phyloP scores from a whole-genome alignment of 441 rosid genomes.

The Macaranga tanarius region DNA sequence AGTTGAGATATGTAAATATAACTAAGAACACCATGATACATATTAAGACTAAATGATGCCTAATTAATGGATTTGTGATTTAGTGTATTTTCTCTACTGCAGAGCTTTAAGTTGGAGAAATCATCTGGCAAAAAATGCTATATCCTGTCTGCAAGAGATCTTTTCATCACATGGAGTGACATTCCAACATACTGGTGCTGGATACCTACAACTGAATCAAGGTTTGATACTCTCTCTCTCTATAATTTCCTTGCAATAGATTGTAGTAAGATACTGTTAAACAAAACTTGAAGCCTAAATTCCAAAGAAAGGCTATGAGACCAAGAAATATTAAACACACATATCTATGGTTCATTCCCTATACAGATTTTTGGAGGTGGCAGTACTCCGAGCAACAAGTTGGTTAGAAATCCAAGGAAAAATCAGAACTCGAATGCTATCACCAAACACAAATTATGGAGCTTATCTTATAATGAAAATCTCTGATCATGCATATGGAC shows the following conservation, averaged over 20 bases:
- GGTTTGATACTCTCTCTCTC: conserved; percentile 1
- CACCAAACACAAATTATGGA: conserved; percentile 49
- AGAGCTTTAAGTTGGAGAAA: conserved; percentile 59
- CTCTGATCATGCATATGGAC: conserved; percentile 40
- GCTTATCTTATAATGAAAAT: conserved; percentile 49
- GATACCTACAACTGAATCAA: conserved; percentile 21
- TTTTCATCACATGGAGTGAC: conserved; percentile 29
- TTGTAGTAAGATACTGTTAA: background rate
- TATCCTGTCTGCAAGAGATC: conserved; percentile 53
- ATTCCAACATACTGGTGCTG: conserved; percentile 21
- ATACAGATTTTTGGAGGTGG: conserved; percentile 51
- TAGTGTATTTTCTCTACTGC: conserved; percentile 5
- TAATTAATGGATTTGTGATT: background rate
- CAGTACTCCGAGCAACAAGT: conserved; percentile 38
- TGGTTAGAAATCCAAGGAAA: conserved; percentile 49
- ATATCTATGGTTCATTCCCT: conserved; percentile 32
- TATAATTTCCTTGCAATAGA: background rate
- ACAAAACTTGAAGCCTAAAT: background rate
- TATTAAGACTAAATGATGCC: background rate
- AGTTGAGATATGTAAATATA: background rate
- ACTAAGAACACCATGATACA: background rate
- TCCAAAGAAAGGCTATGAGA: background rate
- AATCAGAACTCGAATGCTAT: conserved; percentile 37
- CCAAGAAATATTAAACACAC: conserved; percentile 13
- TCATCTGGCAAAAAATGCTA: conserved; percentile 40